Base-by-base conservation (phyloP, 805 yeast species). In the Yamadazyma takamatsuzukensis region DNA sequence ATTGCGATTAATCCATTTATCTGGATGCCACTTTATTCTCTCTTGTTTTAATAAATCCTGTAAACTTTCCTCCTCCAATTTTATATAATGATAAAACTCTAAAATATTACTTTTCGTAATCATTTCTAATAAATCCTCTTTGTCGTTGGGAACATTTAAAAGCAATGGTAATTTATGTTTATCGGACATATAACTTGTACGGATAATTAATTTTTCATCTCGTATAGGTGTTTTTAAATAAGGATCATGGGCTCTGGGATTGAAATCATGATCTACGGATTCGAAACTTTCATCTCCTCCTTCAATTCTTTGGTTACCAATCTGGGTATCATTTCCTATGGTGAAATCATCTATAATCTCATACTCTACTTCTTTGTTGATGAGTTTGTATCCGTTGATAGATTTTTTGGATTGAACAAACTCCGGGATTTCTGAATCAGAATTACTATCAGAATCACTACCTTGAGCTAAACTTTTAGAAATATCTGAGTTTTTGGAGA, bases 21-120 rank as follows among this genome's bases (percentile, higher is more conserved):
- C 88, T 1, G 88, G 88, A 49, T 80, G 88, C 87, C 87, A 80
- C 40, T 74, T 54, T 5, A 80, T 51, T 34, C 87, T 51, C 44
- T 80, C 87, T 18, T 37, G 43, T 37, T 70, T 75, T 5, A 64
- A 30, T 12, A 63, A 37, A 1, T 46, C 54, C 2, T 38, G 11
- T 17, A 58, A 24, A 5, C 40, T 33, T 13, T 45, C 45, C 23
- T 47, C 32, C 0, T 39, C 34, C 2, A 30, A 22, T 18, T 25
- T 32, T 12, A 62, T 49, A 21, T 35, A 25, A 4, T 43, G 32
- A 43, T 59, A 65, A 35, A 65, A 65, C 16, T 34, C 49, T 10
- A 33, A 12, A 12, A 65, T 48, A 9, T 19, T 40, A 14, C 15
- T 51, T 32, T 47, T 51, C 30, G 44, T 47, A 2, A 65, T 43